phyloP scores from a whole-genome alignment of 108 stramenopile species.

The Pseudonitzschia delicatissima region DNA sequence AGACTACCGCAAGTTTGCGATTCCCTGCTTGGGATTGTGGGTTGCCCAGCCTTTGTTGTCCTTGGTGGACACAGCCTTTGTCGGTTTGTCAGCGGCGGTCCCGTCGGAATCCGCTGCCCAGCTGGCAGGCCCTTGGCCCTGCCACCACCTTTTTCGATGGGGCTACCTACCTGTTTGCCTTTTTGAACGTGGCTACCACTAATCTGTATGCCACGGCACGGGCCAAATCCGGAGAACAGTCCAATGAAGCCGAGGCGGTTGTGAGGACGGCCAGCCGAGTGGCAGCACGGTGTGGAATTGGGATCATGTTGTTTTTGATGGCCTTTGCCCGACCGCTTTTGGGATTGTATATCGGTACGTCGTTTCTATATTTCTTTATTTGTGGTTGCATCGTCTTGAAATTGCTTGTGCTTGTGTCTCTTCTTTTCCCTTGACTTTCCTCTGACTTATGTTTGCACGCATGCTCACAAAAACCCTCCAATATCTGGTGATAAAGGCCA shows the following conservation, averaged over 20 bases:
- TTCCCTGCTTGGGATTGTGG: conserved; percentile 81
- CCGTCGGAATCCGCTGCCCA: conserved; percentile 35
- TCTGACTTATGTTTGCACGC: neutral
- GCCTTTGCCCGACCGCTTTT: conserved; percentile 62
- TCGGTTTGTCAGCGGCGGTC: conserved; percentile 61
- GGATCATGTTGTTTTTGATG: conserved; percentile 62
- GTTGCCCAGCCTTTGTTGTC: conserved; percentile 77
- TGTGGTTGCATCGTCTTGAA: neutral
- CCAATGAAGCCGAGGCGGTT: conserved; percentile 59
- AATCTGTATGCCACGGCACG: conserved; percentile 79
- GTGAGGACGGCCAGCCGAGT: conserved; percentile 70
- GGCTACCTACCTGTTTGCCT: conserved; percentile 81
- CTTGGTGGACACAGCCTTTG: conserved; percentile 82
- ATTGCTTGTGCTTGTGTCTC: no score
- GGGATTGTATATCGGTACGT: conserved; percentile 76
- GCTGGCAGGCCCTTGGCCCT: conserved; percentile 53
- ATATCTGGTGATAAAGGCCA: conserved; percentile 28
- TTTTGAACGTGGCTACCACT: conserved; percentile 87
- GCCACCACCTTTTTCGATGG: conserved; percentile 89
- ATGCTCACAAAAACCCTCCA: neutral
- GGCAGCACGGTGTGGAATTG: conserved; percentile 65
- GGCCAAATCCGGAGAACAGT: conserved; percentile 42
- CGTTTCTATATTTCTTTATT: neutral
- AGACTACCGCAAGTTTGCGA: conserved; percentile 65
- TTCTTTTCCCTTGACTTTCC: neutral